These are phyloP conservation scores for Chaetomium olivaceum DNA, from an alignment of 2,329 filamentous ascomycete species.

Conservation along the genomic window DNA sequence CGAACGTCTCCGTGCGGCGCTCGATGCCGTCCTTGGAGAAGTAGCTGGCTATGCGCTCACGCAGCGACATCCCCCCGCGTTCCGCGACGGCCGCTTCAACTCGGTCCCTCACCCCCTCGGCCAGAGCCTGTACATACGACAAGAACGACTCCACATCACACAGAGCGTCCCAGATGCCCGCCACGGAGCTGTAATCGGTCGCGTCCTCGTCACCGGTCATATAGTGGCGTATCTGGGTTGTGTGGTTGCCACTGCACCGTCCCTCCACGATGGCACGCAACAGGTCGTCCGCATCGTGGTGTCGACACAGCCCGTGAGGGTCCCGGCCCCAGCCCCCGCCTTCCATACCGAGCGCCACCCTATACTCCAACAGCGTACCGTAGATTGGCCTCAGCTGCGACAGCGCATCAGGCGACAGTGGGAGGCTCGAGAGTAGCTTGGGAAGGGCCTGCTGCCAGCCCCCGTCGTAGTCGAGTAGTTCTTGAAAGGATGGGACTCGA, in stretches of 20 bases:
- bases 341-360: neutral
- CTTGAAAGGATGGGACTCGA: neutral
- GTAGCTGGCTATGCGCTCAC: neutral
- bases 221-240: neutral
- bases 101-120: neutral
- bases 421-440: neutral
- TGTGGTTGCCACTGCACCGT: neutral
- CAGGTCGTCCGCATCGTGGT: neutral
- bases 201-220: neutral
- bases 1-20: neutral
- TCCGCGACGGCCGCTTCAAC: neutral
- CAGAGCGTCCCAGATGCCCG: neutral
- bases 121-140: neutral
- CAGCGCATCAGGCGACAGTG: neutral
- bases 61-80: neutral
- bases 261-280: neutral
- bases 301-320: neutral
- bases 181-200: neutral
- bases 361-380: neutral
- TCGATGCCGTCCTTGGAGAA: neutral
- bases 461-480: neutral
- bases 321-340: neutral
- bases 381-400: neutral
- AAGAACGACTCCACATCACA: neutral
- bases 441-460: neutral